Conservation (phyloP, 1,284 basidiomycete genomes). For the Singerocomus rubriflavus region DNA sequence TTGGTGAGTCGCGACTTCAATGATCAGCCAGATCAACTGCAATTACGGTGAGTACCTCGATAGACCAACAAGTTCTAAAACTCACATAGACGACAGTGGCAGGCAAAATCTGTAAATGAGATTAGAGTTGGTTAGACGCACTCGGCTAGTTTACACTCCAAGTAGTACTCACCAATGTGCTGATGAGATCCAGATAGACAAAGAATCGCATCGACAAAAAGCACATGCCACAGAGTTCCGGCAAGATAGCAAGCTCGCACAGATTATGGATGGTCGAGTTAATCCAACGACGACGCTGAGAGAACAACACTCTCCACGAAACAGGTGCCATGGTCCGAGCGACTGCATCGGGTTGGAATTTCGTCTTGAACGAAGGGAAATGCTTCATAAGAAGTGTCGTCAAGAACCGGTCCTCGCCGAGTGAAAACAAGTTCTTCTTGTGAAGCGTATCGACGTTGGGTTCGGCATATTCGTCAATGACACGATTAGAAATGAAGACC, state of each 20-base stretch:
- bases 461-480: slow-evolving; percentile 97
- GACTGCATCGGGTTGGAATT: slow-evolving; percentile 87
- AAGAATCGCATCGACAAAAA: slow-evolving; percentile 99
- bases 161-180: slow-evolving; percentile 68
- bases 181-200: slow-evolving; percentile 92
- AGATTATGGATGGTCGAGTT: slow-evolving; percentile 98
- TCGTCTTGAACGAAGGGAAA: slow-evolving; percentile 96
- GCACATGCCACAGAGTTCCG: slow-evolving; percentile 95
- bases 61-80: slow-evolving; percentile 13
- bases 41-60: slow-evolving; percentile 7
- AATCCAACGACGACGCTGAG: slow-evolving; percentile 98
- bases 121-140: neutral
- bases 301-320: slow-evolving; percentile 84
- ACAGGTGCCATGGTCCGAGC: slow-evolving; percentile 92
- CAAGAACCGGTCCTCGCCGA: slow-evolving; percentile 47
- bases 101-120: slow-evolving; percentile 70
- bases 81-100: slow-evolving; percentile 91
- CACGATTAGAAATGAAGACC: slow-evolving; percentile 93
- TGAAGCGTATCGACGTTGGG: slow-evolving; percentile 89
- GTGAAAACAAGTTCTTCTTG: slow-evolving; percentile 96
- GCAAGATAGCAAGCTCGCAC: slow-evolving; percentile 88
- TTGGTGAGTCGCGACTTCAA: slow-evolving; percentile 68
- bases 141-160: neutral
- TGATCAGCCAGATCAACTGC: slow-evolving; percentile 82
- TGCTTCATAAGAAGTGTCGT: slow-evolving; percentile 97